Evolutionary conservation across 805 yeast genomes (phyloP).

Genomic region (Starmera caribaea): DNA sequence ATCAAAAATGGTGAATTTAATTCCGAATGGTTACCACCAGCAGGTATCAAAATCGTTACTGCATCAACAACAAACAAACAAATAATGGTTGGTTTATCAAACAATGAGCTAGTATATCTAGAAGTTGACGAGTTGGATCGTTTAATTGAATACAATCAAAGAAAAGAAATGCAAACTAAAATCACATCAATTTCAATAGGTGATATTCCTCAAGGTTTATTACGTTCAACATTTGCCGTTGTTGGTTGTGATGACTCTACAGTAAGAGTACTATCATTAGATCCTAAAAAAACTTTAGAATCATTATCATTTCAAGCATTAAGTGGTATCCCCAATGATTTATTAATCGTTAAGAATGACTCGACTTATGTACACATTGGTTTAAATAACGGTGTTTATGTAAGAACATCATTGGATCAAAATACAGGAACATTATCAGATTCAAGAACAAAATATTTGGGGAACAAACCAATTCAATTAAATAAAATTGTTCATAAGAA

Average conservation of each 20-base stretch:
- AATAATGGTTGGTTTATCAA: constrained; percentile 60
- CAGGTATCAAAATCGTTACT: constrained; percentile 52
- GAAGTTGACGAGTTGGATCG: constrained; percentile 61
- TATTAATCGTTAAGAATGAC: constrained; percentile 19
- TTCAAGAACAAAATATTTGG: constrained; percentile 63
- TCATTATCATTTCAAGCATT: constrained; percentile 56
- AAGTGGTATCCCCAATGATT: constrained; percentile 36
- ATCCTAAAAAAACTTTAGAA: constrained; percentile 50
- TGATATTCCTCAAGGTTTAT: constrained; percentile 35
- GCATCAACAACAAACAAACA: constrained; percentile 62
- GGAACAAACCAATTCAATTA: constrained; percentile 53
- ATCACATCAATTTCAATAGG: constrained; percentile 39
- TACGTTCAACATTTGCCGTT: constrained; percentile 48
- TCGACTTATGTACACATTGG: constrained; percentile 59
- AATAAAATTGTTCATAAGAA: constrained; percentile 6
- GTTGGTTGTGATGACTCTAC: constrained; percentile 68
- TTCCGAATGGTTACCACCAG: constrained; percentile 74
- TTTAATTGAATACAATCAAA: constrained; percentile 60
- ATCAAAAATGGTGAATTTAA: constrained; percentile 21
- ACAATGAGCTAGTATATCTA: constrained; percentile 70
- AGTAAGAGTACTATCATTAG: constrained; percentile 56
- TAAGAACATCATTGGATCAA: constrained; percentile 47
- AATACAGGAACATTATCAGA: constrained; percentile 53
- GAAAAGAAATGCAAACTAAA: constrained; percentile 41
- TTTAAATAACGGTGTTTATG: constrained; percentile 74